Evolutionary conservation across 257 asterid genomes (phyloP).

Genomic region (Solanum rostratum): DNA sequence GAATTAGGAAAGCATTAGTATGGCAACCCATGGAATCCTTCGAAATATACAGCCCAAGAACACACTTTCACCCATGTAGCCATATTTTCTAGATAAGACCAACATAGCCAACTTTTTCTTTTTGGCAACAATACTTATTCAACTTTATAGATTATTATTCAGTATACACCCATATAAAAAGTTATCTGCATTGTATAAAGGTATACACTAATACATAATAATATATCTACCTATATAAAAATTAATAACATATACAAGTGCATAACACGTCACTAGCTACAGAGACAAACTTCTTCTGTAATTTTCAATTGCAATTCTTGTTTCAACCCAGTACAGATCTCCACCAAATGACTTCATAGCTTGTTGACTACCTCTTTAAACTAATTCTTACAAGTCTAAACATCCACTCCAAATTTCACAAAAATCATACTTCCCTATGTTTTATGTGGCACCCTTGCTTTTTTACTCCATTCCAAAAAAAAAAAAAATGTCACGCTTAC

Average conservation of each 20-base stretch:
- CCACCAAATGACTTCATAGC: background rate
- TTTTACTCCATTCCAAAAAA: no score
- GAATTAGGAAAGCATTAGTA: background rate
- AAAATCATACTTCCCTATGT: background rate
- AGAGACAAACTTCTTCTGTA: background rate
- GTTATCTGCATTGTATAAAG: background rate
- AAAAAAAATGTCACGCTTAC: no score
- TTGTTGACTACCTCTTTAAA: background rate
- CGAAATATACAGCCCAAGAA: background rate
- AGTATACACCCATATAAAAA: background rate
- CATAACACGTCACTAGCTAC: background rate
- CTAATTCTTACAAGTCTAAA: background rate
- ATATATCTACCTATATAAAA: background rate
- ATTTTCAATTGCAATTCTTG: background rate
- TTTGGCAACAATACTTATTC: background rate
- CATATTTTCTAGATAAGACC: background rate
- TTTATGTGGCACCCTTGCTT: no score
- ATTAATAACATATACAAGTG: background rate
- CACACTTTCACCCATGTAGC: background rate
- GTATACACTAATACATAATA: background rate
- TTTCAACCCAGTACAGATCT: background rate
- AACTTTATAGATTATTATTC: background rate
- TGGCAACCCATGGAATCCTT: background rate
- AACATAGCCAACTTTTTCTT: background rate
- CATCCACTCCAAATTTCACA: background rate